Percentiles rank a stretch among this genome's conserved stretches.
Evolutionary conservation across 352 stramenopile genomes (phyloP).

Genomic region (Globisporangium ultimum): DNA sequence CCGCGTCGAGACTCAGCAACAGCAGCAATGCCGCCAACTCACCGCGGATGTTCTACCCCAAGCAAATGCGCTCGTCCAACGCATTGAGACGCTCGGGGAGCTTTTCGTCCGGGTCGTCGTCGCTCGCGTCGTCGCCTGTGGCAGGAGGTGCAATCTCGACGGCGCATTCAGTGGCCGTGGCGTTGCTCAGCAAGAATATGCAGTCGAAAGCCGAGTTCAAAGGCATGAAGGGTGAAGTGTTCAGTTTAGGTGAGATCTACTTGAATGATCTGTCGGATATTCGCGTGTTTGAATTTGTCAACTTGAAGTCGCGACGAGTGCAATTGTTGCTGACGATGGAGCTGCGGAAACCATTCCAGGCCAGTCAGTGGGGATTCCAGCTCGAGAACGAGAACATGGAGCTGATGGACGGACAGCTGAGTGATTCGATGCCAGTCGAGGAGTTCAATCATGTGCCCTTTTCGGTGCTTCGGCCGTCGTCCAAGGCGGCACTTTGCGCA

Average conservation of each 20-base stretch:
- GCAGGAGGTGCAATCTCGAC: constrained; percentile 9
- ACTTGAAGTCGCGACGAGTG: constrained; percentile 46
- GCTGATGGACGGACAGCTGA: constrained; percentile 39
- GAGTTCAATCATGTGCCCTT: constrained; percentile 78
- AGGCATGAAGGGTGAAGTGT: constrained; percentile 45
- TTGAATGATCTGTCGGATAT: constrained; percentile 85
- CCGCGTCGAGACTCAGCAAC: neutral
- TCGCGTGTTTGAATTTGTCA: constrained; percentile 77
- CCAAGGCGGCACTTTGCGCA: constrained; percentile 58
- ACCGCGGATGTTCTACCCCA: constrained; percentile 11
- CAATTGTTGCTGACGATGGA: constrained; percentile 68
- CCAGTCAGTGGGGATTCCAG: constrained; percentile 76
- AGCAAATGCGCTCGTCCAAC: constrained; percentile 4
- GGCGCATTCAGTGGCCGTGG: constrained; percentile 32
- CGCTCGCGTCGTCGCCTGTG: constrained; percentile 6
- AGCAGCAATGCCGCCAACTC: constrained; percentile 6
- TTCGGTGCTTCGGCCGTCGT: constrained; percentile 65
- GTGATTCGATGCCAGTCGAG: constrained; percentile 27
- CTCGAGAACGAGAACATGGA: constrained; percentile 86
- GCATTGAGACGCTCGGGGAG: constrained; percentile 12
- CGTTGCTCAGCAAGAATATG: constrained; percentile 66
- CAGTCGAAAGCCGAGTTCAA: constrained; percentile 45
- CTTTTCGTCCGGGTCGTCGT: constrained; percentile 19
- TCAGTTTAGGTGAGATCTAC: constrained; percentile 81
- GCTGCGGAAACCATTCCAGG: constrained; percentile 79